phyloP scores from a whole-genome alignment of 345 rosid species.

The Sapria himalayana region DNA sequence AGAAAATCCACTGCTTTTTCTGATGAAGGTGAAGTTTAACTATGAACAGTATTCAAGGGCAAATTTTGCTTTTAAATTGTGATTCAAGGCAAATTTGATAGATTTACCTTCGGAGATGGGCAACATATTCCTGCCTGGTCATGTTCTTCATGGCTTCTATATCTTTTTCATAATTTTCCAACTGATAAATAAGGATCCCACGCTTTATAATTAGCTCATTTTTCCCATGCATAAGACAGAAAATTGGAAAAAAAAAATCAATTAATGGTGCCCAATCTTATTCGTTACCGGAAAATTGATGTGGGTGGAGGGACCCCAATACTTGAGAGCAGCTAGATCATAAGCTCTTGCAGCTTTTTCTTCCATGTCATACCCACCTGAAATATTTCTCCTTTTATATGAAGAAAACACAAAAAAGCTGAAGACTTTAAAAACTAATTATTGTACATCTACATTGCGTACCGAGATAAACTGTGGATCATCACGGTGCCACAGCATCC shows the following conservation, averaged over 20 bases:
- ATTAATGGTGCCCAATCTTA: no score
- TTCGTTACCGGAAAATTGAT: slow-evolving; percentile 63
- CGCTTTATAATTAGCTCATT: no score
- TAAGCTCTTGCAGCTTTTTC: slow-evolving; percentile 97
- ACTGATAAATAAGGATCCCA: slow-evolving; percentile 14
- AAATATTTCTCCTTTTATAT: no score
- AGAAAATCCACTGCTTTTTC: slow-evolving; percentile 98
- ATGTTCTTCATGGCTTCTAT: slow-evolving; percentile 69
- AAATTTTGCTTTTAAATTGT: background rate
- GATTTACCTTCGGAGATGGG: slow-evolving; percentile 59
- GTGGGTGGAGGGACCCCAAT: slow-evolving; percentile 92
- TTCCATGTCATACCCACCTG: slow-evolving; percentile 98
- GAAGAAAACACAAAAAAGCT: background rate
- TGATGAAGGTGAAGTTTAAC: slow-evolving; percentile 10
- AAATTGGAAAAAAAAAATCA: slow-evolving; percentile 1
- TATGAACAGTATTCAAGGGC: no score
- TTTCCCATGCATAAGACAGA: slow-evolving; percentile 4
- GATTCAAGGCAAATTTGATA: slow-evolving; percentile 1
- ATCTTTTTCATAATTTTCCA: slow-evolving; percentile 61
- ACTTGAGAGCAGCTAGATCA: slow-evolving; percentile 95
- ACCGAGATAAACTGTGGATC: slow-evolving; percentile 77
- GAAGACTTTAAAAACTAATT: background rate
- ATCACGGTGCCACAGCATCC: slow-evolving; percentile 11
- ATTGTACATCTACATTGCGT: slow-evolving; percentile 12
- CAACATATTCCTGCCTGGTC: slow-evolving; percentile 85